These are phyloP conservation scores for Guadua angustifolia DNA, from an alignment of 176 grass and related monocot genomes.

Conservation along the genomic window DNA sequence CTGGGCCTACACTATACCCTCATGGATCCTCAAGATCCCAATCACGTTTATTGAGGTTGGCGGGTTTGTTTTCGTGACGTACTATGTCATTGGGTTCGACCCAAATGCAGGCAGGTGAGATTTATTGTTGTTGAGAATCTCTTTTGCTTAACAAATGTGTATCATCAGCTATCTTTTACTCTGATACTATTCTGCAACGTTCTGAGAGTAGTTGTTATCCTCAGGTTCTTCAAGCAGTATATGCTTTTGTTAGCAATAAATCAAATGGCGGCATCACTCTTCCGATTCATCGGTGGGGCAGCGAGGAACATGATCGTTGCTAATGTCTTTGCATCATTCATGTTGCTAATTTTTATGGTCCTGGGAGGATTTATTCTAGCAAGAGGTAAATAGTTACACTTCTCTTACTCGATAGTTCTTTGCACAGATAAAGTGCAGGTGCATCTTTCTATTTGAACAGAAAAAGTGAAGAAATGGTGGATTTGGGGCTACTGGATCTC, in stretches of 20 bases:
- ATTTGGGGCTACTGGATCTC: constrained; percentile 99
- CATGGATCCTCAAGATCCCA: constrained; percentile 89
- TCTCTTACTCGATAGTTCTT: neutral
- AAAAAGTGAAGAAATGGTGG: constrained; percentile 94
- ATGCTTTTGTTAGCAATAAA: constrained; percentile 62
- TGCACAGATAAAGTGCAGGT: neutral
- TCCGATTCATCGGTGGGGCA: constrained; percentile 71
- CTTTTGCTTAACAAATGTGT: constrained; percentile 15
- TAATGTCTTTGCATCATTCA: constrained; percentile 78
- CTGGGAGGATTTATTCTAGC: constrained; percentile 80
- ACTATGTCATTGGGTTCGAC: constrained; percentile 93
- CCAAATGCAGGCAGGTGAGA: constrained; percentile 79
- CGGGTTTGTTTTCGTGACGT: constrained; percentile 75
- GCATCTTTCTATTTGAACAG: constrained; percentile 44
- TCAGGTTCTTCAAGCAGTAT: constrained; percentile 92
- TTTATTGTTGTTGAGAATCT: constrained; percentile 8
- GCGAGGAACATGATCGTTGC: constrained; percentile 74
- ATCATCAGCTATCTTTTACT: neutral
- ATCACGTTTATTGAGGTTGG: constrained; percentile 78
- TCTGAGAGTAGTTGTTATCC: constrained; percentile 29
- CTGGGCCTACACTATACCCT: constrained; percentile 83
- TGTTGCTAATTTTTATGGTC: constrained; percentile 65
- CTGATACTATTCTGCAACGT: neutral
- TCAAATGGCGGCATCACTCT: constrained; percentile 72
- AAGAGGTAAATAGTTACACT: constrained; percentile 54